Conservation (phyloP, 2,329 filamentous ascomycete genomes). For the Phaeosphaeriaceae sp. region DNA sequence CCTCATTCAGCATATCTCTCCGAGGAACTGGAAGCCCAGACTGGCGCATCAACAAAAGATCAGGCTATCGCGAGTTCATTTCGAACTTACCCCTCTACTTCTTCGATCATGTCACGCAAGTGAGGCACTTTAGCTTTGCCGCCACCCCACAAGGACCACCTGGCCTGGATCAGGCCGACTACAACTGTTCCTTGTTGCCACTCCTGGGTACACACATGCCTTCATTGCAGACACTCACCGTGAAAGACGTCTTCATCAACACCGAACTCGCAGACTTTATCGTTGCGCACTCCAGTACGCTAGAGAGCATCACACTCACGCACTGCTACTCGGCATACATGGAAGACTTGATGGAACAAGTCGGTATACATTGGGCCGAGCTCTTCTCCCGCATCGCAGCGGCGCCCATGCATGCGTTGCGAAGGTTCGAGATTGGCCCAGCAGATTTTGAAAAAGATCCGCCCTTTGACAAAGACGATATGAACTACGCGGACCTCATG, state of each 20-base stretch:
- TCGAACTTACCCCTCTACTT: not conserved
- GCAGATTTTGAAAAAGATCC: not conserved
- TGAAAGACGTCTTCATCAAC: not conserved
- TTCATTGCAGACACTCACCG: not conserved
- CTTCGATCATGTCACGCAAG: not conserved
- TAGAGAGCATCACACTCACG: not conserved
- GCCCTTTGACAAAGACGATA: not conserved
- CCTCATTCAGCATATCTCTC: not conserved
- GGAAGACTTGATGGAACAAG: not conserved
- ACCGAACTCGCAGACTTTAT: not conserved
- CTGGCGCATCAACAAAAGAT: not conserved
- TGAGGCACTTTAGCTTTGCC: not conserved
- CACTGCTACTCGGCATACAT: not conserved
- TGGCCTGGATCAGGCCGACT: not conserved
- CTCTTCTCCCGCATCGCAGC: not conserved
- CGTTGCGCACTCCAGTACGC: not conserved
- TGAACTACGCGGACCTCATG: not conserved
- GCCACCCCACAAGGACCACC: not conserved
- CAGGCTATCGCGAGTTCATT: not conserved
- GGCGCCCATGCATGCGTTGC: not conserved
- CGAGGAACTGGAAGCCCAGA: not conserved
- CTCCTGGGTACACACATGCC: not conserved
- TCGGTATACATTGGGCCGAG: not conserved
- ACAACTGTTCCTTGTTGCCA: not conserved
- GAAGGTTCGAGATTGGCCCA: not conserved